Evolutionary conservation across 2,329 filamentous ascomycete genomes (phyloP).

Genomic region (Tolypocladium inflatum): DNA sequence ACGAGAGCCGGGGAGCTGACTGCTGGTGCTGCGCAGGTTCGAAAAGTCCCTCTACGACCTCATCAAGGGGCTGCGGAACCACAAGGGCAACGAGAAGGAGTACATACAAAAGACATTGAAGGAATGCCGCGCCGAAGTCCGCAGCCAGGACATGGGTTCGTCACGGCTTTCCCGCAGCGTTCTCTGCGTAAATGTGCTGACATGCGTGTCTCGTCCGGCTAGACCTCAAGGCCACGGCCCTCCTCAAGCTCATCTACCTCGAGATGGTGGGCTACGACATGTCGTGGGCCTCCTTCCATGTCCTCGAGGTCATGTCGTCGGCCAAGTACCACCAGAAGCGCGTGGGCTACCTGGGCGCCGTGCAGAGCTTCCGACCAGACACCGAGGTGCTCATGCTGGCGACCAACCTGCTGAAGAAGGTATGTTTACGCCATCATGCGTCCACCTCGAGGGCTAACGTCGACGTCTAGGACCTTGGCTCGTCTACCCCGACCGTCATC

Average conservation of each 20-base stretch:
- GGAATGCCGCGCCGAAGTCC: constrained; percentile 91
- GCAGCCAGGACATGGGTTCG: constrained; percentile 83
- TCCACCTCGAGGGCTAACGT: neutral
- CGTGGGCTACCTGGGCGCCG: constrained; percentile 87
- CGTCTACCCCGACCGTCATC: constrained; percentile 65
- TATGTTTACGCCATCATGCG: constrained; percentile 16
- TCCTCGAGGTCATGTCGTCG: constrained; percentile 97
- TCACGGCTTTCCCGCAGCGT: constrained; percentile 6
- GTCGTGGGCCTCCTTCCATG: constrained; percentile 98
- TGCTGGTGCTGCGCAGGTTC: constrained; percentile 54
- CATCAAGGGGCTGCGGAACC: constrained; percentile 88
- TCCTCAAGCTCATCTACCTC: constrained; percentile 92
- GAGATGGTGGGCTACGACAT: constrained; percentile 99
- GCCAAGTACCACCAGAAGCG: constrained; percentile 91
- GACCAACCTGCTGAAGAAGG: constrained; percentile 94
- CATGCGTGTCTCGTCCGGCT: constrained; percentile 1
- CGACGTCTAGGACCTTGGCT: constrained; percentile 52
- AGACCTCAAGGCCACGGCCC: constrained; percentile 93
- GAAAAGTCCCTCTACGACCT: constrained; percentile 99
- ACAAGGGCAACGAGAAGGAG: constrained; percentile 90
- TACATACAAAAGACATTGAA: constrained; percentile 90
- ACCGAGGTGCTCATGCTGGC: constrained; percentile 97
- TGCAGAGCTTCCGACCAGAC: constrained; percentile 90
- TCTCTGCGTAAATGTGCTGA: neutral
- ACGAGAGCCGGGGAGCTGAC: neutral